Evolutionary conservation across 1,284 basidiomycete genomes (phyloP).

Genomic region (Inonotus obliquus): DNA sequence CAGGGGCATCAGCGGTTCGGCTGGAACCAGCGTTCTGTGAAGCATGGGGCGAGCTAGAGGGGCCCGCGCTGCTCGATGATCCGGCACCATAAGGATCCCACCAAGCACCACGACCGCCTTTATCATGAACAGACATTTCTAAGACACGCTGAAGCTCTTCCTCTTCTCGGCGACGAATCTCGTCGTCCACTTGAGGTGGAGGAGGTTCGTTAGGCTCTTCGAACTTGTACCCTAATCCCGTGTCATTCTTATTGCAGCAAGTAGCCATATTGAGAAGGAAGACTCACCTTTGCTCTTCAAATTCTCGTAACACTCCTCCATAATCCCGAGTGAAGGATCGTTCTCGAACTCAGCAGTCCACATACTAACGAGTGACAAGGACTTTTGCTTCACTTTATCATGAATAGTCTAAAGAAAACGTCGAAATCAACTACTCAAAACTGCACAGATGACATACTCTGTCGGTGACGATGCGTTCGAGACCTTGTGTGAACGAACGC

Average conservation of each 20-base stretch:
- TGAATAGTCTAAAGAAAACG: conserved; percentile 66
- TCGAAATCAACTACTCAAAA: not conserved
- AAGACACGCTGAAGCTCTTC: conserved; percentile 89
- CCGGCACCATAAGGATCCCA: conserved; percentile 32
- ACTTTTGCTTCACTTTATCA: conserved; percentile 79
- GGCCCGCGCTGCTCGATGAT: conserved; percentile 38
- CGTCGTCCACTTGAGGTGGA: conserved; percentile 72
- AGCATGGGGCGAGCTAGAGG: conserved; percentile 27
- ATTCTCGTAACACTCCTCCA: conserved; percentile 85
- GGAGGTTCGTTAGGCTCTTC: conserved; percentile 58
- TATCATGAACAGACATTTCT: conserved; percentile 85
- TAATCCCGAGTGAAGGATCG: conserved; percentile 80
- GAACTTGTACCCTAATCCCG: conserved; percentile 63
- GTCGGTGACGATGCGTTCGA: conserved; percentile 86
- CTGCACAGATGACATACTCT: conserved; percentile 49
- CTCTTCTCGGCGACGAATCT: conserved; percentile 78
- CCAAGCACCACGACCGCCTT: conserved; percentile 69
- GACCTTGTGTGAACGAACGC: conserved; percentile 83
- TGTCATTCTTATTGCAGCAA: not conserved
- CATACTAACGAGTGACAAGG: conserved; percentile 68
- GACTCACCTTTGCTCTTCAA: conserved; percentile 78
- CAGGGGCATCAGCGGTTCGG: conserved; percentile 22
- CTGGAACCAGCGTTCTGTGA: conserved; percentile 9
- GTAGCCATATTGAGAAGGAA: not conserved
- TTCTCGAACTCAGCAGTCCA: conserved; percentile 87